Evolutionary conservation across 805 yeast species (phyloP).

Genomic region (Schwanniomyces polymorphus): DNA sequence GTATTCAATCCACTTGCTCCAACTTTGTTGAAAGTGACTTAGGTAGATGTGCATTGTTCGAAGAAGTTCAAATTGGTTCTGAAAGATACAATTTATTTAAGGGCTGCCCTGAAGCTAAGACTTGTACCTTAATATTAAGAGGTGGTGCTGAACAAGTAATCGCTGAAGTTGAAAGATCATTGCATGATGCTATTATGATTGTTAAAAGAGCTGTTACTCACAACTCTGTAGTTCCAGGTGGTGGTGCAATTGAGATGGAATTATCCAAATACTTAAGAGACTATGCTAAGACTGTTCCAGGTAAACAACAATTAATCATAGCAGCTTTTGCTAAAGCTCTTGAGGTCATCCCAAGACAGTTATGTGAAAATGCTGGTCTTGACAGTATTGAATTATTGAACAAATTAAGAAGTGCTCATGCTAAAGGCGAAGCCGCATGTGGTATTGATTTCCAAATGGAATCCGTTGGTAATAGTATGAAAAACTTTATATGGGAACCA

Average conservation of each 20-base stretch:
- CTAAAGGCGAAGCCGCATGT: conserved; percentile 86
- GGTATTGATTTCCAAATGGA: conserved; percentile 93
- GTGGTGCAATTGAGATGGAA: conserved; percentile 99
- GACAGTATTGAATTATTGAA: conserved; percentile 95
- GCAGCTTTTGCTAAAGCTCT: conserved; percentile 92
- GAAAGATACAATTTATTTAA: conserved; percentile 92
- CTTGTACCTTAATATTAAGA: conserved; percentile 89
- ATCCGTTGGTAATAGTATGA: conserved; percentile 78
- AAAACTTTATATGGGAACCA: conserved; percentile 95
- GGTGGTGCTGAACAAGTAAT: conserved; percentile 99
- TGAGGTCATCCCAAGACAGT: conserved; percentile 94
- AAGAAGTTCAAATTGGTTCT: conserved; percentile 93
- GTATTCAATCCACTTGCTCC: conserved; percentile 72
- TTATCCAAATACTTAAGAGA: conserved; percentile 85
- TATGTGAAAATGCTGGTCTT: conserved; percentile 98
- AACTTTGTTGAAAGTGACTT: conserved; percentile 69
- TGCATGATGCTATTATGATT: conserved; percentile 98
- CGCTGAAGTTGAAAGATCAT: conserved; percentile 95
- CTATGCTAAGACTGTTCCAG: conserved; percentile 83
- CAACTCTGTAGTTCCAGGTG: conserved; percentile 91
- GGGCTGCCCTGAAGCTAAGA: conserved; percentile 89
- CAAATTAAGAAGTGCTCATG: conserved; percentile 88
- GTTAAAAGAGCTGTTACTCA: conserved; percentile 92
- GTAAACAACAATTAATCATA: conserved; percentile 92
- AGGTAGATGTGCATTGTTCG: conserved; percentile 83